Evolutionary conservation across 2,329 filamentous ascomycete genomes (phyloP).

Genomic region (Trichoderma koningii): DNA sequence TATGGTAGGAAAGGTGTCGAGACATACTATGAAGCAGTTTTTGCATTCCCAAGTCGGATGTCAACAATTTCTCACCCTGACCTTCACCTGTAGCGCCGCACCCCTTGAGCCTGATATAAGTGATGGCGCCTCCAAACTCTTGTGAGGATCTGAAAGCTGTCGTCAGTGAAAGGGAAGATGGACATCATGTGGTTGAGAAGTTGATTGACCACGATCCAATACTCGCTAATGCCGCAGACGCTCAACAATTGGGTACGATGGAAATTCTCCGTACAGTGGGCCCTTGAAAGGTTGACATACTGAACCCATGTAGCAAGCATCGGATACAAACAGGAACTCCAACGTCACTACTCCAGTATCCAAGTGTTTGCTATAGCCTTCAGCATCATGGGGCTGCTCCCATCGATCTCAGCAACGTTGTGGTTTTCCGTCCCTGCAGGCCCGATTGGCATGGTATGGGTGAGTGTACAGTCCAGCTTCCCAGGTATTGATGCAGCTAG

Average conservation of each 20-base stretch:
- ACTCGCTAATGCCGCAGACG: constrained; percentile 3
- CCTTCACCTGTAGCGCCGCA: background rate
- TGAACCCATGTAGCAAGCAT: background rate
- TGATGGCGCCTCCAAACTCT: background rate
- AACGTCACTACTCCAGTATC: constrained; percentile 12
- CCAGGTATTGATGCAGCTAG: too few species aligned
- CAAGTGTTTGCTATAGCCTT: constrained; percentile 17
- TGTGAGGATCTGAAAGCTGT: background rate
- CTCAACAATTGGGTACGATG: constrained; percentile 7
- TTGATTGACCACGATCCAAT: background rate
- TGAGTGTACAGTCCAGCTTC: background rate
- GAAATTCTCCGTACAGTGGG: background rate
- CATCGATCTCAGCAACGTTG: constrained; percentile 10
- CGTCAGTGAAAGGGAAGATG: background rate
- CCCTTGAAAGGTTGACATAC: background rate
- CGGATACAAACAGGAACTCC: constrained; percentile 10
- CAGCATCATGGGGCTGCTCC: constrained; percentile 12
- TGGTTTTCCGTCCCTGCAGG: constrained; percentile 16
- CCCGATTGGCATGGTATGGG: constrained; percentile 15
- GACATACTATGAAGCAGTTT: background rate
- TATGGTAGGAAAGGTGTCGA: background rate
- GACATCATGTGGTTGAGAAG: background rate
- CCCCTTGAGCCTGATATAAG: background rate
- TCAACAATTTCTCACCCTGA: too few species aligned
- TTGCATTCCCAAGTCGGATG: too few species aligned